phyloP scores from a whole-genome alignment of 1,139 yeast species.

The Keqinozyma sinolaborantium region DNA sequence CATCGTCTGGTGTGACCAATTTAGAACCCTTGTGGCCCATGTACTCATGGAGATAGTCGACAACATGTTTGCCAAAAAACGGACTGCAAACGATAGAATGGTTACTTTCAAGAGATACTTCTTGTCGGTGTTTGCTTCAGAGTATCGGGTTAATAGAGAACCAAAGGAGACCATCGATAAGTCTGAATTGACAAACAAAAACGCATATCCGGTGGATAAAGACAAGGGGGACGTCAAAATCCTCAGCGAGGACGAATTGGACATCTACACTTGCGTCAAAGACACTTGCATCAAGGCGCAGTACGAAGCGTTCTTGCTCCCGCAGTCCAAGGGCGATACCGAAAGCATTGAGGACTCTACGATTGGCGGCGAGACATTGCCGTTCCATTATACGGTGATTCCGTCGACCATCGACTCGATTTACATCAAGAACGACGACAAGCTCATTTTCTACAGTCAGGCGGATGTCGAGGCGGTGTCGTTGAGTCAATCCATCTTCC shows the following conservation, averaged over 20 bases:
- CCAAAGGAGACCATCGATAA: not conserved
- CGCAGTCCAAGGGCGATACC: conserved; percentile 31
- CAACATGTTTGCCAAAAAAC: conserved; percentile 38
- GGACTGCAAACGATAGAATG: conserved; percentile 55
- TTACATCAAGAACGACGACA: not conserved
- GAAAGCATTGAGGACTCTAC: conserved; percentile 43
- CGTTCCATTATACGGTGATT: conserved; percentile 34
- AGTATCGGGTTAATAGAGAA: conserved; percentile 14
- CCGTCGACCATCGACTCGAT: not conserved
- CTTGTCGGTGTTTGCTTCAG: conserved; percentile 28
- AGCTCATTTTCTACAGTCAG: not conserved
- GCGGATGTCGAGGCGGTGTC: not conserved
- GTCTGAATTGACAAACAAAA: not conserved
- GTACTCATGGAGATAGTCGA: conserved; percentile 62
- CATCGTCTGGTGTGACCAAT: conserved; percentile 94
- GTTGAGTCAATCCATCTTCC: not conserved
- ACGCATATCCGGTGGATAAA: not conserved
- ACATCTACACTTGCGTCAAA: not conserved
- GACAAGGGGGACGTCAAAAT: not conserved
- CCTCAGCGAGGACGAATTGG: not conserved
- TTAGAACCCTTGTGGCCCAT: conserved; percentile 61
- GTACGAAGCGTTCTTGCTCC: conserved; percentile 24
- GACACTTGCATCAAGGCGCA: not conserved
- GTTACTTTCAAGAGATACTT: conserved; percentile 45
- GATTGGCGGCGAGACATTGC: conserved; percentile 40